Conservation (phyloP, 2,329 filamentous ascomycete genomes). For the Alternaria triticimaculans region DNA sequence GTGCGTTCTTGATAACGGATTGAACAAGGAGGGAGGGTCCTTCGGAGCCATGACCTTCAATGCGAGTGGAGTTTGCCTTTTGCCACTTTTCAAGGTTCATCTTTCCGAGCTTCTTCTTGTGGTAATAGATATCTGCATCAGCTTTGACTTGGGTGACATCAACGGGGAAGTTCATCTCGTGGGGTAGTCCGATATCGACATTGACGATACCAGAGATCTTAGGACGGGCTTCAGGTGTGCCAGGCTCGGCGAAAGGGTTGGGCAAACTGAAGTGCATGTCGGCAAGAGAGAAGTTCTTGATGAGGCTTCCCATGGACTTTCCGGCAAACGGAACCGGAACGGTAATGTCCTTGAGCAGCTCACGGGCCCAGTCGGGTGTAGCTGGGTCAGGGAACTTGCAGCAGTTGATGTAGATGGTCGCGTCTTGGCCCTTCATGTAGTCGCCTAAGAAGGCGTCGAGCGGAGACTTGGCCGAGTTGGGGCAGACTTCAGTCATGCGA, state of each 20-base stretch:
- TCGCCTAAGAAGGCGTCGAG: conserved; percentile 80
- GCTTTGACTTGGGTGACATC: conserved; percentile 79
- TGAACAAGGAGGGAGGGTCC: conserved; percentile 73
- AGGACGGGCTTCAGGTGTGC: conserved; percentile 74
- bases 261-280: conserved; percentile 88
- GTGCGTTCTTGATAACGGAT: conserved; percentile 78
- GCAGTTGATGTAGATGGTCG: conserved; percentile 83
- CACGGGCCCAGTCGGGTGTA: conserved; percentile 81
- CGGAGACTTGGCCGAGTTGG: conserved; percentile 78
- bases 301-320: conserved; percentile 78
- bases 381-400: conserved; percentile 69
- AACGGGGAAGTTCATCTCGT: conserved; percentile 85
- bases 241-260: conserved; percentile 77
- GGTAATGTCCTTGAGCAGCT: conserved; percentile 80
- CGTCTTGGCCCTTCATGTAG: conserved; percentile 81
- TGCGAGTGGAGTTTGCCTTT: conserved; percentile 76
- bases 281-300: conserved; percentile 85
- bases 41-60: conserved; percentile 63
- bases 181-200: conserved; percentile 78
- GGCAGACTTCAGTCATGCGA: conserved; percentile 74
- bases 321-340: conserved; percentile 86
- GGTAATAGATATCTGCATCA: conserved; percentile 80
- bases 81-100: conserved; percentile 86
- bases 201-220: conserved; percentile 83
- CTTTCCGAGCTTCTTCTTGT: conserved; percentile 77